Base-by-base conservation (phyloP, 2,329 filamentous ascomycete genomes). In the Setomelanomma holmii region DNA sequence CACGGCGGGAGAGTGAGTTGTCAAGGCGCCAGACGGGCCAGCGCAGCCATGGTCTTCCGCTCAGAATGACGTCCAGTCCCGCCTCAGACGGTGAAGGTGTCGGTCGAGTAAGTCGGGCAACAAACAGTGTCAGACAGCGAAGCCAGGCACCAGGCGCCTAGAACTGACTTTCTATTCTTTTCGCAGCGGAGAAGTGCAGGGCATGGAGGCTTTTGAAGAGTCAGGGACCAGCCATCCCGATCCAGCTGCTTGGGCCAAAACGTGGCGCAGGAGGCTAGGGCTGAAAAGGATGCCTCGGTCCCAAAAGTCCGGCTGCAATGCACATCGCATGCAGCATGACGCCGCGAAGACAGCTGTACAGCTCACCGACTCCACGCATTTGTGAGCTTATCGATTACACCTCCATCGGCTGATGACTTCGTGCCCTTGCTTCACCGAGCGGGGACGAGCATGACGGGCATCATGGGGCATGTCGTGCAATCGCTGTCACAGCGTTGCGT, bases 291-390 rank as follows among this genome's bases (percentile, higher is more conserved):
- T 44, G 22, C 60, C 63, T 65, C 64, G 65, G 66, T 60, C 65
- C 60, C 66, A 58, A 53, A 46, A 51, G 42, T 53, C 53, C 56
- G 52, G 45, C 51, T 43, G 55, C 53, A 55, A 46, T 53, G 60
- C 51, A 56, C 50, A 49, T 54, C 21, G 55, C 21, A 47, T 67
- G 68, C 68, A 67, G 40, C 58, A 68, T 70, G 69, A 71, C 67
- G 23, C 36, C 66, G 66, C 56, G 55, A 55, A 61, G 61, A 60
- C 64, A 66, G 64, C 56, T 69, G 63, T 64, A 36, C 34, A 36
- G 14, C 27, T 68, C 61, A 68, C 66, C 64, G 68, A 61, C 56
- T 53, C 51, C 35, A 47, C 51, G 57, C 40, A 35, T 33, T 6
- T 40, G 47, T 20, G 14, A 8, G 36, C 19, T 40, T 50, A 49